Percentiles rank a stretch among this genome's conserved stretches.
These are phyloP conservation scores for Cadophora luteo-olivacea DNA, from an alignment of 2,329 filamentous ascomycete genomes.

Conservation along the genomic window DNA sequence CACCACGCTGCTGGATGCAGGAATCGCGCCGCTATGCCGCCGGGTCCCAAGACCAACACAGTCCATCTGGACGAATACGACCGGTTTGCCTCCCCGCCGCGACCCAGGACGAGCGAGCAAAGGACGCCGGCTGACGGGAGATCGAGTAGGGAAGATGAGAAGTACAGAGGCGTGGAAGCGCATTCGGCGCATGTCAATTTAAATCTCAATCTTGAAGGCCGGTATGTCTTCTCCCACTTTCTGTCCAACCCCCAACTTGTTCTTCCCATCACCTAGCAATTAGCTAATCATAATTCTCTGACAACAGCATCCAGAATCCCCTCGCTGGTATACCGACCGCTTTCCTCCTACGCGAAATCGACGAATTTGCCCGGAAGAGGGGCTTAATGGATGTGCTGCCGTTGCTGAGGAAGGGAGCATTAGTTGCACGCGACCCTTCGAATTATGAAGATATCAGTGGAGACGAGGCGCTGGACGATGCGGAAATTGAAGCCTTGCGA, in stretches of 20 bases:
- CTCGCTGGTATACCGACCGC: conserved; percentile 60
- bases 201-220: conserved; percentile 35
- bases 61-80: conserved; percentile 9
- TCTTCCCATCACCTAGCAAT: not conserved
- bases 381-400: conserved; percentile 62
- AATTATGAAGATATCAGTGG: conserved; percentile 66
- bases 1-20: conserved; percentile 7
- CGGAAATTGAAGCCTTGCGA: conserved; percentile 66
- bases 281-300: conserved; percentile 9
- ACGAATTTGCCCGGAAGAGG: conserved; percentile 65
- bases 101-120: not conserved
- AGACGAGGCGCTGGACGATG: conserved; percentile 62
- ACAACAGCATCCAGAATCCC: conserved; percentile 58
- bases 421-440: conserved; percentile 74
- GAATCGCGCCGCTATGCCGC: not conserved
- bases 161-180: conserved; percentile 7
- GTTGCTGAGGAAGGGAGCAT: conserved; percentile 71
- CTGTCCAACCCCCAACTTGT: not conserved
- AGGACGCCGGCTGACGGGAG: conserved; percentile 5
- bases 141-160: conserved; percentile 6
- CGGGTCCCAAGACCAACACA: conserved; percentile 12
- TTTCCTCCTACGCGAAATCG: conserved; percentile 59
- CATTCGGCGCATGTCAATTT: conserved; percentile 31
- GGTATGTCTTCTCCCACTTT: conserved; percentile 28
- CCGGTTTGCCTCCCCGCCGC: conserved; percentile 3